Evolutionary conservation across 2,329 filamentous ascomycete genomes (phyloP).

Genomic region (Fusarium brachygibbosum): DNA sequence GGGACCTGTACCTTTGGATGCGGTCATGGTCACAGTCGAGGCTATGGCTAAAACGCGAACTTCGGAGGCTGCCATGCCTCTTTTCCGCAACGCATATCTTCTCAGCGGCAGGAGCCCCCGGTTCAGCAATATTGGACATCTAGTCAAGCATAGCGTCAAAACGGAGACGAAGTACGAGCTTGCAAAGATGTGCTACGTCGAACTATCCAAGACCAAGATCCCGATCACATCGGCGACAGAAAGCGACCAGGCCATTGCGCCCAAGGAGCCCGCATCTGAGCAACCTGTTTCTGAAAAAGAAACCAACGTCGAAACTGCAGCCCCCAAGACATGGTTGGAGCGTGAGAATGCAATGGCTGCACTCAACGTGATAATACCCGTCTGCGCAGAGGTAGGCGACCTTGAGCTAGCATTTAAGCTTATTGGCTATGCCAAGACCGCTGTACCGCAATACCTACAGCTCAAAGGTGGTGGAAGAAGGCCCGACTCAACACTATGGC

Average conservation of each 20-base stretch:
- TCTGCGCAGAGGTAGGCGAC: slow-evolving; percentile 50
- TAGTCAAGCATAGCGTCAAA: slow-evolving; percentile 51
- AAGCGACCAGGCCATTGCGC: not conserved
- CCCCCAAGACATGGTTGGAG: slow-evolving; percentile 17
- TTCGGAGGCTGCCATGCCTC: slow-evolving; percentile 50
- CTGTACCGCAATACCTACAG: not conserved
- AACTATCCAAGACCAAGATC: slow-evolving; percentile 31
- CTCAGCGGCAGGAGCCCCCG: slow-evolving; percentile 51
- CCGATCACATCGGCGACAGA: not conserved
- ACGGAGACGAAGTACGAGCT: slow-evolving; percentile 46
- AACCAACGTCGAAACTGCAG: slow-evolving; percentile 6
- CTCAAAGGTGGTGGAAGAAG: not conserved
- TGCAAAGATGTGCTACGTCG: slow-evolving; percentile 50
- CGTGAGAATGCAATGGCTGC: slow-evolving; percentile 30
- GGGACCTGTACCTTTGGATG: slow-evolving; percentile 56
- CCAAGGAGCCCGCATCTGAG: not conserved
- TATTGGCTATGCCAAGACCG: slow-evolving; percentile 30
- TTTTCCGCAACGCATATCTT: slow-evolving; percentile 51
- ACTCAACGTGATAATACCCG: slow-evolving; percentile 49
- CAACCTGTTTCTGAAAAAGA: not conserved
- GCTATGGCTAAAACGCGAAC: slow-evolving; percentile 50
- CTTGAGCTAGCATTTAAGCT: slow-evolving; percentile 55
- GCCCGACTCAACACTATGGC: slow-evolving; percentile 16
- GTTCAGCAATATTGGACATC: slow-evolving; percentile 47
- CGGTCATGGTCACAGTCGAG: slow-evolving; percentile 54